phyloP scores from a whole-genome alignment of 257 asterid species.

The Ophiorrhiza pumila region DNA sequence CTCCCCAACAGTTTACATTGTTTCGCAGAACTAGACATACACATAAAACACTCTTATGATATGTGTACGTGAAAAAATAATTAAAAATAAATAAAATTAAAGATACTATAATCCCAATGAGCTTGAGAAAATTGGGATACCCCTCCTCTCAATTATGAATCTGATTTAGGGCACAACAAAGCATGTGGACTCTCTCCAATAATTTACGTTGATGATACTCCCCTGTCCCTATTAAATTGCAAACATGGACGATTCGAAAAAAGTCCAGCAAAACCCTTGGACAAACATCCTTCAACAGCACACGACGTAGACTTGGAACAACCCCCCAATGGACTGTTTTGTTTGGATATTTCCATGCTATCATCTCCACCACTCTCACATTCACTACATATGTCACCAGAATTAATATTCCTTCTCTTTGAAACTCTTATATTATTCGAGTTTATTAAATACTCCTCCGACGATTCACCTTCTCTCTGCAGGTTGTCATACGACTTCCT shows the following conservation, averaged over 20 bases:
- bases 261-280: conserved; percentile 77
- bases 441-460: conserved; percentile 23
- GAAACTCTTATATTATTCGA: conserved; percentile 19
- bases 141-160: not conserved
- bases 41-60: too few relatives aligned
- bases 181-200: not conserved
- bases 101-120: not conserved
- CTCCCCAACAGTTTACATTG: too few relatives aligned
- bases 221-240: conserved; percentile 43
- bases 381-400: conserved; percentile 22
- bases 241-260: conserved; percentile 51
- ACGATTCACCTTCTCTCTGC: conserved; percentile 28
- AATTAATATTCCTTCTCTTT: conserved; percentile 40
- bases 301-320: conserved; percentile 49
- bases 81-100: too few relatives aligned
- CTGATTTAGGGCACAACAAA: not conserved
- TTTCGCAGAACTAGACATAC: too few relatives aligned
- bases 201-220: conserved; percentile 41
- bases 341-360: conserved; percentile 30
- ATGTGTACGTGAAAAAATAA: too few relatives aligned
- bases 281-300: conserved; percentile 74
- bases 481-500: conserved; percentile 48
- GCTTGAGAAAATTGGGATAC: not conserved
- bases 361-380: conserved; percentile 22
- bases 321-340: conserved; percentile 32